Base-by-base conservation (phyloP, 164 flowering plant species). In the Saururus chinensis region DNA sequence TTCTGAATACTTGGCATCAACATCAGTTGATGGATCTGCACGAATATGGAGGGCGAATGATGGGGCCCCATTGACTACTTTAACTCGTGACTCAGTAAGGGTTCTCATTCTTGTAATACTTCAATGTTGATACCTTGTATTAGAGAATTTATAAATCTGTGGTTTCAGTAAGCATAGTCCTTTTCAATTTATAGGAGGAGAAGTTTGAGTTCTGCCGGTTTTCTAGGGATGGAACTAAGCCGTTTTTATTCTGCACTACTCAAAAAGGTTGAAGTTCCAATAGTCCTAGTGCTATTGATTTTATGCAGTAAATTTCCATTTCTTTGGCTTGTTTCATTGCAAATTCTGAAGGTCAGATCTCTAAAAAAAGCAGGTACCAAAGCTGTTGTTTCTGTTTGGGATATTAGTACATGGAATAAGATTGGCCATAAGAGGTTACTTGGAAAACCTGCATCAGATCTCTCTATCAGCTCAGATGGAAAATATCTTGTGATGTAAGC, bases 401-500 rank as follows among this genome's bases (percentile, higher is more conserved):
- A 90, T 77, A 85, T 95, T 51, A 85, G 93, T 65, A 85, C 87
- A 40, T 93, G 99, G 99, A 80, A 84, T 5, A 87, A 66, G 77
- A 82, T 95, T 70, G 99, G 99, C 57, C 76, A 84, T 69, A 90
- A 88, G 77, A 76, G 75, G 75, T 75, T 88, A 20, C 80, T 83
- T 45, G 69, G 71, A 69, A 93, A 93, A 76, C 83, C 91, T 60
- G 88, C 88, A 71, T 79, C 89, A 10, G 67, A 77, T 53, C 76
- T 95, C 84, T 81, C 97, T 30, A 67, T 79, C 63, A 95, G 97
- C 75, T 45, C 71, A 70, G 99, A 93, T 76, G 97, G 97, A 62
- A 95, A 95, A 74, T 90, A 95, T 80, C 89, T 95, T 76, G 95
- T 96, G 35, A 64, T 82, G 99, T 95, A 78, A 84, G 99, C 41